Percentiles rank a stretch among this genome's conserved stretches.
These are phyloP conservation scores for Erysimum cheiri DNA, from an alignment of 441 rosid species.

Conservation along the genomic window DNA sequence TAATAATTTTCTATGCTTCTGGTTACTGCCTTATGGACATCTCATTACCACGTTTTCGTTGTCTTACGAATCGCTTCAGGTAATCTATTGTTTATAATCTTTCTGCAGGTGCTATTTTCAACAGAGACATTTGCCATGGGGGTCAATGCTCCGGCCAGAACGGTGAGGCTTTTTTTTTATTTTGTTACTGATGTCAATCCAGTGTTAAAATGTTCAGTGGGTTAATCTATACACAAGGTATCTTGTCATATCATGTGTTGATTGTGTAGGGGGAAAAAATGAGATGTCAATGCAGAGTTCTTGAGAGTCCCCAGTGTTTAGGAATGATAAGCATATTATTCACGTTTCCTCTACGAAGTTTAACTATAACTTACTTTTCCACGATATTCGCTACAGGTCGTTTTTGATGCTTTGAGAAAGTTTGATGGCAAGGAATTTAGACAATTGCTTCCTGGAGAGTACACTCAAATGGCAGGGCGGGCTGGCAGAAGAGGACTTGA, in stretches of 20 bases:
- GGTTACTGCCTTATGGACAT: slow-evolving; percentile 15
- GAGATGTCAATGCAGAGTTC: not conserved
- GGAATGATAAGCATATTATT: slow-evolving; percentile 14
- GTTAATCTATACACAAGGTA: slow-evolving; percentile 17
- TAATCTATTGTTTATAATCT: slow-evolving; percentile 33
- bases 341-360: slow-evolving; percentile 13
- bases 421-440: slow-evolving; percentile 97
- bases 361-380: slow-evolving; percentile 36
- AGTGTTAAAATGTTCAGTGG: slow-evolving; percentile 29
- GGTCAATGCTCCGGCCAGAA: slow-evolving; percentile 99
- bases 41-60: slow-evolving; percentile 8
- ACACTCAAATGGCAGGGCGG: slow-evolving; percentile 99
- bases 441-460: slow-evolving; percentile 92
- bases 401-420: slow-evolving; percentile 93
- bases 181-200: slow-evolving; percentile 16
- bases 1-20: not conserved
- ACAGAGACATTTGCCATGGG: slow-evolving; percentile 99
- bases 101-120: slow-evolving; percentile 84
- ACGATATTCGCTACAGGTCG: slow-evolving; percentile 62
- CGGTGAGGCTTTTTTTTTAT: slow-evolving; percentile 58
- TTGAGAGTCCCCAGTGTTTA: no score
- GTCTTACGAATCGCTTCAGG: slow-evolving; percentile 9
- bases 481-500: slow-evolving; percentile 99
- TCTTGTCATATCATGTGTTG: not conserved
- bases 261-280: not conserved